Conservation (phyloP, 306 rosid species). For the Cyclanthera cordifolia region DNA sequence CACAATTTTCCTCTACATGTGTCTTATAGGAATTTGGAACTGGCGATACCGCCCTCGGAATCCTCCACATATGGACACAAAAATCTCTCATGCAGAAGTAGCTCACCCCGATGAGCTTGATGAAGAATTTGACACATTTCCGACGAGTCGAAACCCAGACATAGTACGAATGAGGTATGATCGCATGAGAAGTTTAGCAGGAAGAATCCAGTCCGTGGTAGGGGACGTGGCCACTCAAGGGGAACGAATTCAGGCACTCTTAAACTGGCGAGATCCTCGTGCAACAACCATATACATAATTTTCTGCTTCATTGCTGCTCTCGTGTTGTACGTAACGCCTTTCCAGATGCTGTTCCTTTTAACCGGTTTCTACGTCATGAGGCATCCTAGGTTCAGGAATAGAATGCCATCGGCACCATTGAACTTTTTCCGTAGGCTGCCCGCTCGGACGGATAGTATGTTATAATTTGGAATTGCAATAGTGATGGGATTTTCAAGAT, state of each 20-base stretch:
- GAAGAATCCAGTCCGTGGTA: constrained; percentile 73
- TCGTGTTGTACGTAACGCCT: constrained; percentile 56
- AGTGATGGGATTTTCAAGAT: neutral
- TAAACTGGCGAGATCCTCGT: constrained; percentile 91
- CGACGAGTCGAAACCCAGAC: constrained; percentile 42
- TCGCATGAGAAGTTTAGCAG: constrained; percentile 65
- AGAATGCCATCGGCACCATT: constrained; percentile 48
- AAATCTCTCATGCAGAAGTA: constrained; percentile 51
- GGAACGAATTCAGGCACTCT: constrained; percentile 64
- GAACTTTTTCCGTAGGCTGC: constrained; percentile 81
- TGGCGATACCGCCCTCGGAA: constrained; percentile 50
- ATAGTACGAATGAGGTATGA: constrained; percentile 70
- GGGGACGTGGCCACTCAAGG: constrained; percentile 90
- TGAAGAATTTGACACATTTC: constrained; percentile 78
- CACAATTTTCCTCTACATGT: constrained; percentile 79
- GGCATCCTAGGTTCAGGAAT: constrained; percentile 75
- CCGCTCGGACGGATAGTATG: constrained; percentile 74
- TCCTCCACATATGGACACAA: constrained; percentile 86
- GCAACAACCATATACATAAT: constrained; percentile 56
- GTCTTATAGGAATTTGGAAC: constrained; percentile 75
- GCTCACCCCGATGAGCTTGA: constrained; percentile 64
- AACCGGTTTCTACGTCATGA: constrained; percentile 58
- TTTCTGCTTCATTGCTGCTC: constrained; percentile 49
- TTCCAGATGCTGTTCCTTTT: constrained; percentile 39
- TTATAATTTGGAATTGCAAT: constrained; percentile 23